phyloP scores from a whole-genome alignment of 768 basidiomycete species.

The Termitomyces sp. region DNA sequence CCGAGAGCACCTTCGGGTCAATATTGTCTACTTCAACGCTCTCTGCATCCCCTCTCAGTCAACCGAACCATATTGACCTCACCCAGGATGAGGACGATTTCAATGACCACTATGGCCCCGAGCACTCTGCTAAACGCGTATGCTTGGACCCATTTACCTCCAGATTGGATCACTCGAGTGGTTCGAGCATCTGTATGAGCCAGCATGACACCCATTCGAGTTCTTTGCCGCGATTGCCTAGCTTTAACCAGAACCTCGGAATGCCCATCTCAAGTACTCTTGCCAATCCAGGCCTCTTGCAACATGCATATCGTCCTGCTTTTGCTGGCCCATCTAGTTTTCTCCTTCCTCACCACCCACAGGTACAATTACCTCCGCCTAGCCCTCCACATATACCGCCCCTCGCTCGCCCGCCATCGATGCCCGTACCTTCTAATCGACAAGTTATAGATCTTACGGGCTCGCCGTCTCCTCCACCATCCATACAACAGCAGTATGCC shows the following conservation, averaged over 20 bases:
- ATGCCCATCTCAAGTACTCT: conserved; percentile 10
- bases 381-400: conserved; percentile 16
- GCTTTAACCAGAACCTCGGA: conserved; percentile 13
- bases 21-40: conserved; percentile 4
- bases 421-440: conserved; percentile 24
- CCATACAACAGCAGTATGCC: conserved; percentile 19
- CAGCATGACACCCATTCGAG: conserved; percentile 4
- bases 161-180: conserved; percentile 5
- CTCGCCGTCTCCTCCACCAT: conserved; percentile 51
- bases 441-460: conserved; percentile 75
- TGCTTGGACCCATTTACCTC: conserved; percentile 27
- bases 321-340: conserved; percentile 42
- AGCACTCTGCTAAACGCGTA: conserved; percentile 35
- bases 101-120: conserved; percentile 26
- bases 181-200: conserved; percentile 1
- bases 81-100: conserved; percentile 64
- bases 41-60: conserved; percentile 4
- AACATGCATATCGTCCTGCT: conserved; percentile 36
- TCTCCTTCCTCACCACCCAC: conserved; percentile 19
- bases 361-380: conserved; percentile 21
- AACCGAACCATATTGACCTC: conserved; percentile 47
- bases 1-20: conserved; percentile 1
- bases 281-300: conserved; percentile 14
- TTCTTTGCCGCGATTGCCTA: conserved; percentile 16
- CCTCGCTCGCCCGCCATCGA: conserved; percentile 14